A percentile compares a stretch with the other conserved stretches of the same genome.
These are phyloP conservation scores for Ogataea hybrid DNA, from an alignment of 1,139 yeast species.

Conservation along the genomic window DNA sequence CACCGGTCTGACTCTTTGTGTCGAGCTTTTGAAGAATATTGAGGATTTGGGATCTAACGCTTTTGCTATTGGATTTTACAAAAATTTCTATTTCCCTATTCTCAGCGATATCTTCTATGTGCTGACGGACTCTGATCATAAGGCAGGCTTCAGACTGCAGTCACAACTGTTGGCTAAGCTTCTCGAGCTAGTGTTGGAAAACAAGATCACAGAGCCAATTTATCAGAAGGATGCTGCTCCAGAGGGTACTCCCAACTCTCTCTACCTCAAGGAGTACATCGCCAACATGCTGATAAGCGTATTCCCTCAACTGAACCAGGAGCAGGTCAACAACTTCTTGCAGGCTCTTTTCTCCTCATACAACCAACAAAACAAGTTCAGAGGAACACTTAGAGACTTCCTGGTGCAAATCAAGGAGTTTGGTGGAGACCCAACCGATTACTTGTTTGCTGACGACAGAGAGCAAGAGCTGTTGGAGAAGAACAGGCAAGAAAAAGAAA, in stretches of 20 bases:
- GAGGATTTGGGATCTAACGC: conserved; percentile 74
- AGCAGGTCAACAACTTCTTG: conserved; percentile 79
- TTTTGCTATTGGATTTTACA: conserved; percentile 84
- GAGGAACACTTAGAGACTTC: conserved; percentile 89
- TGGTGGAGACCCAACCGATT: conserved; percentile 94
- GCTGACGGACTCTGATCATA: conserved; percentile 95
- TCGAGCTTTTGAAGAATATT: conserved; percentile 80
- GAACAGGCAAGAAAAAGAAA: conserved; percentile 68
- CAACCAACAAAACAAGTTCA: conserved; percentile 72
- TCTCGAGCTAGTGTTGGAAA: conserved; percentile 78
- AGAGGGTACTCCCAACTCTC: conserved; percentile 77
- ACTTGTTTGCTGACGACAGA: conserved; percentile 91
- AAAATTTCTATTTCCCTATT: conserved; percentile 84
- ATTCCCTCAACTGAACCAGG: conserved; percentile 84
- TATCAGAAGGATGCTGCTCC: conserved; percentile 73
- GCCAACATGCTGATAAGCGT: conserved; percentile 81
- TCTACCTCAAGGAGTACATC: conserved; percentile 76
- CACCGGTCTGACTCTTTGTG: conserved; percentile 77
- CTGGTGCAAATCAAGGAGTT: conserved; percentile 92
- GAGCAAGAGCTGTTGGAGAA: conserved; percentile 74
- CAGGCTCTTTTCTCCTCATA: conserved; percentile 73
- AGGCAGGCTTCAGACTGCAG: conserved; percentile 91
- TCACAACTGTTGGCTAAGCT: conserved; percentile 80
- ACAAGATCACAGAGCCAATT: conserved; percentile 71
- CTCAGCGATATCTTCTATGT: conserved; percentile 91